phyloP scores from a whole-genome alignment of 1,284 basidiomycete genomes.

The Agaricales sp. region DNA sequence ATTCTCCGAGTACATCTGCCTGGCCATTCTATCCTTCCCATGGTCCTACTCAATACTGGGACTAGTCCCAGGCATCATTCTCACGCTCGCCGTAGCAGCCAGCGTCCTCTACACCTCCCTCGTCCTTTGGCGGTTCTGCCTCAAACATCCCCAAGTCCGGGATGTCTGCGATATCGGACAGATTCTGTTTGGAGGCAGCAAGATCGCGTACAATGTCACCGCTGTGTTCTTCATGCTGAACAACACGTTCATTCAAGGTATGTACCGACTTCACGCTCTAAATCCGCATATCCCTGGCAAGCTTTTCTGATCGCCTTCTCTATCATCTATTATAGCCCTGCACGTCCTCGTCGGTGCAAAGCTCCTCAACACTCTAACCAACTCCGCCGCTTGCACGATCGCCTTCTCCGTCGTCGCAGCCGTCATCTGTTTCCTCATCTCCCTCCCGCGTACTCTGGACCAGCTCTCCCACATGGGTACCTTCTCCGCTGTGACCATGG shows the following conservation, averaged over 20 bases:
- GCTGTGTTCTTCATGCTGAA: constrained; percentile 39
- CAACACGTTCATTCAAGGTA: constrained; percentile 38
- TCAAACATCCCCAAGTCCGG: constrained; percentile 46
- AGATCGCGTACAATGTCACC: constrained; percentile 36
- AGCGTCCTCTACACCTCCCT: constrained; percentile 31
- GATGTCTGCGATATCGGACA: constrained; percentile 58
- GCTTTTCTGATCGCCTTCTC: neutral
- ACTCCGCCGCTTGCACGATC: constrained; percentile 45
- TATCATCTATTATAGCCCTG: constrained; percentile 18
- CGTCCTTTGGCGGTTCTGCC: constrained; percentile 46
- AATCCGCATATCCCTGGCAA: no score
- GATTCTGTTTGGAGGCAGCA: constrained; percentile 36
- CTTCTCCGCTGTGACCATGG: constrained; percentile 43
- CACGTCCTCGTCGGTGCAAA: constrained; percentile 34
- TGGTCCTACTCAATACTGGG: constrained; percentile 49
- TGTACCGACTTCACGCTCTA: no score
- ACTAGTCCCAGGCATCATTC: constrained; percentile 36
- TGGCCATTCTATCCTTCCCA: constrained; percentile 42
- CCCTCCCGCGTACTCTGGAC: constrained; percentile 41
- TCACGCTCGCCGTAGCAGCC: constrained; percentile 26
- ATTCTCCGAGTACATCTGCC: constrained; percentile 40
- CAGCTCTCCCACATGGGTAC: constrained; percentile 34
- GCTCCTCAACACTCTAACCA: constrained; percentile 47
- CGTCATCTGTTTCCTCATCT: constrained; percentile 33
- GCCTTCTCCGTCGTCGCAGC: constrained; percentile 40